These are phyloP conservation scores for Populus trichocarpa DNA, from an alignment of 441 rosid genomes.

Conservation along the genomic window DNA sequence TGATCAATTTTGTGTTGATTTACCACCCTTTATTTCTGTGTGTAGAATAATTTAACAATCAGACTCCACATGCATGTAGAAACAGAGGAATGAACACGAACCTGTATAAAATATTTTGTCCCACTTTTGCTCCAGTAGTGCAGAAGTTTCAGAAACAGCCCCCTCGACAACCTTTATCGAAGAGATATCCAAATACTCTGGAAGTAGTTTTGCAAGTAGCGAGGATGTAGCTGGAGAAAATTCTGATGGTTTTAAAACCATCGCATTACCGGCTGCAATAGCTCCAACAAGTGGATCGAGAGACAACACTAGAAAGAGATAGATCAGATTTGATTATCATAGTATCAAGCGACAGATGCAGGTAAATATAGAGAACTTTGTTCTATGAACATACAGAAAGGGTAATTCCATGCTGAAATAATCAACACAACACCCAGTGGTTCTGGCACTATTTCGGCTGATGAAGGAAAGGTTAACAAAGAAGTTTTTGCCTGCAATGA, in stretches of 20 bases:
- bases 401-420: constrained; percentile 81
- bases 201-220: constrained; percentile 48
- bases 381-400: constrained; percentile 40
- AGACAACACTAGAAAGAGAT: constrained; percentile 46
- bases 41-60: background rate
- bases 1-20: background rate
- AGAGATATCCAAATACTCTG: constrained; percentile 56
- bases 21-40: background rate
- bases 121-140: constrained; percentile 46
- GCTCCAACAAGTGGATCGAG: constrained; percentile 81
- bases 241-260: constrained; percentile 77
- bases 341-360: background rate
- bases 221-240: constrained; percentile 59
- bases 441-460: constrained; percentile 69
- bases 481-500: constrained; percentile 58
- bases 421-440: constrained; percentile 71
- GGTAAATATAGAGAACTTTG: background rate
- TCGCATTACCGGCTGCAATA: constrained; percentile 71
- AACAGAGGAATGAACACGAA: constrained; percentile 15
- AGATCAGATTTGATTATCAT: constrained; percentile 6
- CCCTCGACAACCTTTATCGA: constrained; percentile 65
- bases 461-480: constrained; percentile 58
- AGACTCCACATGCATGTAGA: background rate
- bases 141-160: constrained; percentile 56
- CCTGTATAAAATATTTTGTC: constrained; percentile 51